These are phyloP conservation scores for Aureobasidium sp. DNA, from an alignment of 2,329 filamentous ascomycete genomes.

Conservation along the genomic window DNA sequence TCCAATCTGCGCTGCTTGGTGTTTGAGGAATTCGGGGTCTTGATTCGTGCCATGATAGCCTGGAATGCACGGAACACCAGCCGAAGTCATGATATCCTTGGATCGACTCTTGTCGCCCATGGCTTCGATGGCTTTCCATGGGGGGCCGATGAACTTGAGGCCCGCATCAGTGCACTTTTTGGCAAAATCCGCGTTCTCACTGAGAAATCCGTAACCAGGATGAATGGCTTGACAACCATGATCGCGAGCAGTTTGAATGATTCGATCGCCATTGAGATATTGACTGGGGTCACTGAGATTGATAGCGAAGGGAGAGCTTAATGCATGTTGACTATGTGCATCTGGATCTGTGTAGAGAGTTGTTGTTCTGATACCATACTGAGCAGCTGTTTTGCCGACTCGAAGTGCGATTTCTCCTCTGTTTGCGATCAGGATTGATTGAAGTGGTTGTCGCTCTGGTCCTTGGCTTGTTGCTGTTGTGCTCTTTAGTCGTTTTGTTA, in stretches of 20 bases:
- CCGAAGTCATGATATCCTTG: conserved; percentile 93
- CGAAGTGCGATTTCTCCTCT: conserved; percentile 94
- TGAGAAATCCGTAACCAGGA: conserved; percentile 90
- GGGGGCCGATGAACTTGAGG: conserved; percentile 89
- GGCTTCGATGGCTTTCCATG: conserved; percentile 63
- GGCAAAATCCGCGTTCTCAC: conserved; percentile 88
- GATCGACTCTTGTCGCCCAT: conserved; percentile 92
- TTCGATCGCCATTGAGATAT: conserved; percentile 89
- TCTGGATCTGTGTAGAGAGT: conserved; percentile 95
- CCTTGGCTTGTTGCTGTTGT: conserved; percentile 18
- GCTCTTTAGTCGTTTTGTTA: conserved; percentile 12
- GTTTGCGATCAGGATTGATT: conserved; percentile 88
- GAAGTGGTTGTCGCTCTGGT: conserved; percentile 22
- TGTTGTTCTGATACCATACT: conserved; percentile 85
- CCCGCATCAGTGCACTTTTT: conserved; percentile 82
- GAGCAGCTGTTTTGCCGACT: conserved; percentile 79
- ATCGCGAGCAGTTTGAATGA: conserved; percentile 79
- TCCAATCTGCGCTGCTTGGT: conserved; percentile 65
- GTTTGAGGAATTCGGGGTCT: conserved; percentile 53
- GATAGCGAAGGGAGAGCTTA: conserved; percentile 74
- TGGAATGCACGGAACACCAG: conserved; percentile 93
- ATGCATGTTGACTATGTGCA: conserved; percentile 76
- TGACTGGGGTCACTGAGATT: conserved; percentile 76
- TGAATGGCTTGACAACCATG: conserved; percentile 87
- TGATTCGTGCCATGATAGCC: conserved; percentile 91